Evolutionary conservation across 192 early-diverging fungal species (phyloP).

Genomic region (Coemansia sp.): DNA sequence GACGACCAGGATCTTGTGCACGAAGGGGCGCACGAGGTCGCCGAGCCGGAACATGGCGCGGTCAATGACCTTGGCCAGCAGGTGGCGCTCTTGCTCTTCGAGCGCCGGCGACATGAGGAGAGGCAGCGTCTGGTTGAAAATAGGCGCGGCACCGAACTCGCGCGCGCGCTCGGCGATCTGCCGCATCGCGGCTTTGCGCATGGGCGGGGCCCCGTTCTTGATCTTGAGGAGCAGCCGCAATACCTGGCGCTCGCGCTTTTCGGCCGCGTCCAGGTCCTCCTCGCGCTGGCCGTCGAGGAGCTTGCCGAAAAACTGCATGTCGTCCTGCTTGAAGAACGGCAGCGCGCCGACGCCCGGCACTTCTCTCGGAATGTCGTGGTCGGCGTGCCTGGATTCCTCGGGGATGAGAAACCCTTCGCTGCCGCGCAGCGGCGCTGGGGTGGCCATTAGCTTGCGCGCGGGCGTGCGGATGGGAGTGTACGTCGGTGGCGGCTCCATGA

Average conservation of each 20-base stretch:
- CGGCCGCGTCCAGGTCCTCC: constrained; percentile 75
- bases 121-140: constrained; percentile 96
- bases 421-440: constrained; percentile 84
- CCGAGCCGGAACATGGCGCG: constrained; percentile 95
- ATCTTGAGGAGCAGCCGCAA: constrained; percentile 95
- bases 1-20: constrained; percentile 98
- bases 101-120: constrained; percentile 95
- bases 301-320: constrained; percentile 96
- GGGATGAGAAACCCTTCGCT: constrained; percentile 78
- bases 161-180: constrained; percentile 96
- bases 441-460: constrained; percentile 90
- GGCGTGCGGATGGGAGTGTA: constrained; percentile 97
- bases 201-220: constrained; percentile 96
- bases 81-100: constrained; percentile 98
- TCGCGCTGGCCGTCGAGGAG: constrained; percentile 87
- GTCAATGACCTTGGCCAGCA: constrained; percentile 98
- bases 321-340: constrained; percentile 94
- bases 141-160: constrained; percentile 89
- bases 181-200: constrained; percentile 90
- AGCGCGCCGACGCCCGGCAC: constrained; percentile 87
- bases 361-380: constrained; percentile 76
- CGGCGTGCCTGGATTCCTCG: constrained; percentile 67
- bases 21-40: constrained; percentile 92
- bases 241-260: constrained; percentile 93
- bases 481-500: constrained; percentile 83